These are phyloP conservation scores for Lentinula boryana DNA, from an alignment of 768 basidiomycete species.

Conservation along the genomic window DNA sequence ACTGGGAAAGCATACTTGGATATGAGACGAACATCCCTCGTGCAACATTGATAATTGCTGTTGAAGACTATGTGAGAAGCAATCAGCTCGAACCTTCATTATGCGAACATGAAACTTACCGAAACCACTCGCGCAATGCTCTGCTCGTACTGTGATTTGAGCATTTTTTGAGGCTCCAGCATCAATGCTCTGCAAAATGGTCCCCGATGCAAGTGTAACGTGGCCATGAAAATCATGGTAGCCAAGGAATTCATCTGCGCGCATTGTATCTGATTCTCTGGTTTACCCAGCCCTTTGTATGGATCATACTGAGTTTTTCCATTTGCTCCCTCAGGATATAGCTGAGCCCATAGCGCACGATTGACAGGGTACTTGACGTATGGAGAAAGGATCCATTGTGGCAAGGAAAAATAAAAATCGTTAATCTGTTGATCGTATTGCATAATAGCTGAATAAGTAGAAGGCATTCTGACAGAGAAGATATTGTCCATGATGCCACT, in stretches of 20 bases:
- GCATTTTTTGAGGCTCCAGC: slow-evolving; percentile 11
- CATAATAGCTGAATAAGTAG: slow-evolving; percentile 16
- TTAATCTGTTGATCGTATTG: slow-evolving; percentile 17
- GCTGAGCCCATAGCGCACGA: slow-evolving; percentile 6
- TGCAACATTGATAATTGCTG: slow-evolving; percentile 15
- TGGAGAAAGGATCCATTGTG: slow-evolving; percentile 15
- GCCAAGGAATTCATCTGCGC: slow-evolving; percentile 14
- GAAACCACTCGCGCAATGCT: slow-evolving; percentile 12
- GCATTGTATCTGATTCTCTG: slow-evolving; percentile 9
- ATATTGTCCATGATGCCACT: slow-evolving; percentile 15
- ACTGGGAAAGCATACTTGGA: slow-evolving; percentile 9
- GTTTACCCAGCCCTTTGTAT: slow-evolving; percentile 6
- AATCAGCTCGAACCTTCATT: not conserved
- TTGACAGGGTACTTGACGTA: slow-evolving; percentile 15
- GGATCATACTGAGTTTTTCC: not conserved
- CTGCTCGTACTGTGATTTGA: slow-evolving; percentile 12
- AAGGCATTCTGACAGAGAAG: slow-evolving; percentile 13
- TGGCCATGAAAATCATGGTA: slow-evolving; percentile 15
- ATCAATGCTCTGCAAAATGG: slow-evolving; percentile 18
- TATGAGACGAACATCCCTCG: slow-evolving; percentile 17
- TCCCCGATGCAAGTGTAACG: slow-evolving; percentile 16
- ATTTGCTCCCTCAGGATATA: slow-evolving; percentile 7
- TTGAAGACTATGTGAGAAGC: slow-evolving; percentile 11
- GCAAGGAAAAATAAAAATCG: slow-evolving; percentile 13
- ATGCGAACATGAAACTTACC: slow-evolving; percentile 1